Evolutionary conservation across 1,284 basidiomycete species (phyloP).

Genomic region (Schizopora paradoxa): DNA sequence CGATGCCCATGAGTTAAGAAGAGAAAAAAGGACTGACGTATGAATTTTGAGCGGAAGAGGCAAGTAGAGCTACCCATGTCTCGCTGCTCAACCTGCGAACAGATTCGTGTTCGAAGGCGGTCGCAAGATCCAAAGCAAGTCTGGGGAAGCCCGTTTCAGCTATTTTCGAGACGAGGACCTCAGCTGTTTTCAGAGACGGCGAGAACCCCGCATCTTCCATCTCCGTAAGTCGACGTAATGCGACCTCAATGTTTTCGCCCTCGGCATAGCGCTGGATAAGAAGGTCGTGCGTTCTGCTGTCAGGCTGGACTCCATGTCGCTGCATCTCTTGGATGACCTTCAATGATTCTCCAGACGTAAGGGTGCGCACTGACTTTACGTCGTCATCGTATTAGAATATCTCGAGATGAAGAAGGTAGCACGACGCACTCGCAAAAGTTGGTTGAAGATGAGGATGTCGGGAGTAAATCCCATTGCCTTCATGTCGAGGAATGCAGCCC

Average conservation of each 20-base stretch:
- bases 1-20: conserved; percentile 3
- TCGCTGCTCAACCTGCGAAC: conserved; percentile 46
- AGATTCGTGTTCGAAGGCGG: conserved; percentile 50
- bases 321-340: conserved; percentile 43
- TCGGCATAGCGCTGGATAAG: conserved; percentile 45
- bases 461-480: conserved; percentile 48
- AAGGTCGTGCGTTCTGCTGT: conserved; percentile 46
- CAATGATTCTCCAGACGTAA: conserved; percentile 26
- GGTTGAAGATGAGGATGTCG: conserved; percentile 54
- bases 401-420: neutral
- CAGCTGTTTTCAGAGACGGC: conserved; percentile 44
- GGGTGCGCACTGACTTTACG: conserved; percentile 21
- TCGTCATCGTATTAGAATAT: conserved; percentile 4
- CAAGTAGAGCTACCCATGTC: conserved; percentile 57
- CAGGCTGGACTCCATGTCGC: conserved; percentile 40
- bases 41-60: conserved; percentile 48
- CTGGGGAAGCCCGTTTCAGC: conserved; percentile 46
- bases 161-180: conserved; percentile 45
- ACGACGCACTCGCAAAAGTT: conserved; percentile 52
- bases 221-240: conserved; percentile 48
- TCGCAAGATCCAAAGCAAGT: conserved; percentile 64
- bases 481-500: conserved; percentile 75
- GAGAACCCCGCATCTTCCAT: conserved; percentile 43
- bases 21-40: conserved; percentile 46
- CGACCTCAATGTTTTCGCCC: conserved; percentile 55